These are phyloP conservation scores for Novakomyces olei DNA, from an alignment of 805 yeast genomes.

Conservation along the genomic window DNA sequence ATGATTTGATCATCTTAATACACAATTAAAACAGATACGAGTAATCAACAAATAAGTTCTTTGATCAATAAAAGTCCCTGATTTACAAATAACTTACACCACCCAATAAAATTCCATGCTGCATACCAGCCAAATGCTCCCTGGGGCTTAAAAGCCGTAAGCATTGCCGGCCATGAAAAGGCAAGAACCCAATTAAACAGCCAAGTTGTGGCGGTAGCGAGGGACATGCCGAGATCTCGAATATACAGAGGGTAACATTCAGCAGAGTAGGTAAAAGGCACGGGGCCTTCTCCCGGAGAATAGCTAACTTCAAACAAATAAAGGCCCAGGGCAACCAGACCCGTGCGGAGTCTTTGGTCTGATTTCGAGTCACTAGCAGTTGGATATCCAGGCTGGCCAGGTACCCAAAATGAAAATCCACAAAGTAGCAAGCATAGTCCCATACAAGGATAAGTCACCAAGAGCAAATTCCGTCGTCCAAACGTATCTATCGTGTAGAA, in stretches of 20 bases:
- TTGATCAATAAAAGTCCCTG: too few species aligned
- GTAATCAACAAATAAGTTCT: too few species aligned
- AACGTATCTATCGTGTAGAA: slow-evolving; percentile 54
- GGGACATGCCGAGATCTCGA: slow-evolving; percentile 60
- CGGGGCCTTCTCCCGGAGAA: slow-evolving; percentile 75
- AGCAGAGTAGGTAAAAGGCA: slow-evolving; percentile 73
- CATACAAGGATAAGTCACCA: slow-evolving; percentile 39
- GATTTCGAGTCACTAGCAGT: too few species aligned
- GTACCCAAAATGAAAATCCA: slow-evolving; percentile 48
- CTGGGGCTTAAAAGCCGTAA: slow-evolving; percentile 43
- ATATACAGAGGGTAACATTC: slow-evolving; percentile 63
- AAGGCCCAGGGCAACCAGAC: slow-evolving; percentile 47
- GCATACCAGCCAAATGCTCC: slow-evolving; percentile 85
- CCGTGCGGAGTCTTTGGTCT: slow-evolving; percentile 43
- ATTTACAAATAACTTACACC: too few species aligned
- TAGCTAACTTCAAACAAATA: slow-evolving; percentile 52
- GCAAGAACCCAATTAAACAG: slow-evolving; percentile 37
- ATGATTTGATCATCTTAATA: too few species aligned
- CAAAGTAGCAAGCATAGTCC: slow-evolving; percentile 28
- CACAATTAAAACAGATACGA: too few species aligned
- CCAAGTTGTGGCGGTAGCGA: slow-evolving; percentile 43
- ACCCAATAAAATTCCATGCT: slow-evolving; percentile 60
- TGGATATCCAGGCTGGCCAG: slow-evolving; percentile 19
- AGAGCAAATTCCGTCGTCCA: slow-evolving; percentile 44
- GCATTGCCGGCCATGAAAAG: slow-evolving; percentile 58